Base-by-base conservation (phyloP, 208 protist genomes). In the Leishmania tarentolae region DNA sequence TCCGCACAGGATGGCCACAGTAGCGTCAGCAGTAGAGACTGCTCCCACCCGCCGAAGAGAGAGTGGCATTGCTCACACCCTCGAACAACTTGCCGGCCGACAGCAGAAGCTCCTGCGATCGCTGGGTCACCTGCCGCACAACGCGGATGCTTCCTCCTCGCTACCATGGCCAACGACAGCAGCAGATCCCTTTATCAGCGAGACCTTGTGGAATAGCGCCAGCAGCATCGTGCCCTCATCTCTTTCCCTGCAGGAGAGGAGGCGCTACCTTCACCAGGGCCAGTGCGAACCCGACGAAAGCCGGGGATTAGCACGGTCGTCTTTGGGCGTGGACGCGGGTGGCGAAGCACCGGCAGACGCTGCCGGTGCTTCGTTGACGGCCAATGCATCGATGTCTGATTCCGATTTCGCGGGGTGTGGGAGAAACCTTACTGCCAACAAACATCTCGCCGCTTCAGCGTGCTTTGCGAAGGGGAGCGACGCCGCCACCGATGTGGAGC, bases 21-120 rank as follows among this genome's bases (percentile, higher is more conserved):
- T 46, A 11, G 2, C 46, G 7, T 40, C 52, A 76, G 17, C 46
- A 76, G 72, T 11, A 40, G 15, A 9, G 4, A n/a, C 31, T 35
- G 11, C 15, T 40, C n/a, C 4, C 3, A 24, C 69, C 44, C 8
- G 21, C 53, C 69, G 42, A 11, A 37, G 69, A 37, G 76, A 53
- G 50, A 21, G 57, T 4, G 63, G 76, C 37, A 66, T 85, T 17
- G 59, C 76, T 3, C 37, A 73, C 44, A 81, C 82, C 31, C 70
- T 85, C 59, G 76, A 81, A 46, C 57, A 81, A 59, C 82, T 85
- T 40, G 82, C 82, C 6, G 50, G 71, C 8, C 76, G 82, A 11
- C 82, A 85, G 52, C 82, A 81, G 42, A 56, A 74, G 61, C 82
- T 85, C 8, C 37, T 85, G 70, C 69, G 61, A 9, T 80, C 82